Base-by-base conservation (phyloP, 2,329 filamentous ascomycete species). In the Diplodia corticola region DNA sequence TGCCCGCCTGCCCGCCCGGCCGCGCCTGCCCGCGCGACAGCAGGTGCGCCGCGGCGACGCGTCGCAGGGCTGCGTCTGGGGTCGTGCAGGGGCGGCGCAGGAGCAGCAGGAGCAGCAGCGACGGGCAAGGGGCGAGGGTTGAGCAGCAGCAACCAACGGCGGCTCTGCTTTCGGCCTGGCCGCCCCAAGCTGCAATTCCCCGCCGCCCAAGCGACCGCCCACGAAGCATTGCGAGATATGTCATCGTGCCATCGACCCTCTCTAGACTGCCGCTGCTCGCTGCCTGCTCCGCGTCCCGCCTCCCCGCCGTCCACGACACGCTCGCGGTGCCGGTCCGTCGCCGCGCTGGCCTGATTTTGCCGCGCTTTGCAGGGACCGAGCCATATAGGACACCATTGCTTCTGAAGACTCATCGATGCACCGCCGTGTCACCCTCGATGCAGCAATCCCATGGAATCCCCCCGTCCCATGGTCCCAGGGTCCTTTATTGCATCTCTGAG, bases 111-210 rank as follows among this genome's bases (percentile, higher is more conserved):
- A 33, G 30, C 30, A 33, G 30, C 10, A 10, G 30, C 30, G 30
- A 7, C 7, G 30, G 35, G 37, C 24, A 48, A 30, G 28, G 15
- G 40, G 37, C 20, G 24, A 59, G n/a, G 55, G 40, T 37, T 30
- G 40, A 60, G 55, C 12, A 46, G 40, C 12, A n/a, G 44, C 44
- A 26, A 17, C 3, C 26, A n/a, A 57, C 53, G 33, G 53, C 33
- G 53, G 55, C 24, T 60, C 55, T 60, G 55, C 40, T 33, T 60
- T 22, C 55, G 55, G 55, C 37, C 24, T 30, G 35, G 54, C 15
- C 3, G n/a, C n/a, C n/a, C n/a, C n/a, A n/a, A 22, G 10, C 9
- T 57, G 30, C 54, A 48, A 48, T 48, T 33, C 55, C 55, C 40
- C 55, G 55, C 55, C 55, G 30, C 55, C 55, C 40, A 40, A 48